Evolutionary conservation across 106 monocot species (phyloP).

Genomic region (Apostasia ramifera): DNA sequence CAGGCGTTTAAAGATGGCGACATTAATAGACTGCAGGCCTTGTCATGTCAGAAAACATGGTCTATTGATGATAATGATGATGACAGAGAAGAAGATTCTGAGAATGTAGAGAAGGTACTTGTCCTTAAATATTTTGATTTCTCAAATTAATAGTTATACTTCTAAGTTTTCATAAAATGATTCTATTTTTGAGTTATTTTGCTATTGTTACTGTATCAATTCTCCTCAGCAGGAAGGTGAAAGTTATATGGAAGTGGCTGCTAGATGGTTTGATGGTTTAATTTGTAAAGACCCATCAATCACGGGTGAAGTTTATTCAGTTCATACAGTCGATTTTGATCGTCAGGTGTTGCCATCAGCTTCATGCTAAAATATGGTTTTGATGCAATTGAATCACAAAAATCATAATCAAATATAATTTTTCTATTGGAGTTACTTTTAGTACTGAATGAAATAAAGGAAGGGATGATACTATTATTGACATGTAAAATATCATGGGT

Average conservation of each 20-base stretch:
- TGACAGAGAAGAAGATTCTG: constrained; percentile 25
- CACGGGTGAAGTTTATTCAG: constrained; percentile 78
- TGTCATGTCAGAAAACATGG: constrained; percentile 23
- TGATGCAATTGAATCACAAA: neutral
- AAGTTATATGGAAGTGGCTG: constrained; percentile 41
- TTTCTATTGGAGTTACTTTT: neutral
- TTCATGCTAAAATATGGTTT: neutral
- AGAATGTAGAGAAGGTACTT: constrained; percentile 30
- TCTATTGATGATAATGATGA: constrained; percentile 35
- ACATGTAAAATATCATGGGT: neutral
- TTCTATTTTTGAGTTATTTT: neutral
- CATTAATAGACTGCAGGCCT: constrained; percentile 32
- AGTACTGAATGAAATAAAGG: neutral
- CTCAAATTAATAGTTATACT: neutral
- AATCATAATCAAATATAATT: neutral
- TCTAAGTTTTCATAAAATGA: neutral
- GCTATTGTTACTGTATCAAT: neutral
- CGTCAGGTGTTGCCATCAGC: constrained; percentile 57
- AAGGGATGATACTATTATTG: neutral
- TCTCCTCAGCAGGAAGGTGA: constrained; percentile 27
- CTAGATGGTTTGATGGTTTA: constrained; percentile 80
- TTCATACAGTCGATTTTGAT: constrained; percentile 86
- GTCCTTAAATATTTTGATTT: neutral
- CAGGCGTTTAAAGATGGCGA: constrained; percentile 87
- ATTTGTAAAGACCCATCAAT: constrained; percentile 65